Evolutionary conservation across 352 stramenopile species (phyloP), one percentile per base, ranked within the genome.

Genomic region (Globisporangium yorkense): DNA sequence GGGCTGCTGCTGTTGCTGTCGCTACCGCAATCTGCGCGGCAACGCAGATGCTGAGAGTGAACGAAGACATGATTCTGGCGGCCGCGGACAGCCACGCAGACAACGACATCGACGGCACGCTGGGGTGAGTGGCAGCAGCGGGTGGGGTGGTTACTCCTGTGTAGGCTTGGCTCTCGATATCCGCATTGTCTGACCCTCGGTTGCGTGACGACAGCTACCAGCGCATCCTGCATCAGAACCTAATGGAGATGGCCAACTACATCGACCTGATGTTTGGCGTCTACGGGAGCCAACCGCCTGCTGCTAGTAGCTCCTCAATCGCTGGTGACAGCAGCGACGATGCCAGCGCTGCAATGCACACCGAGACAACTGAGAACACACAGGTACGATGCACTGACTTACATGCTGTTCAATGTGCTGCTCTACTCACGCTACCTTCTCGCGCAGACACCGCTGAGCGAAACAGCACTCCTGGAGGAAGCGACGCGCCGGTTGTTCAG

Each of bases 231-330:
- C 82, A 92, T 51, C 75, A 74, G 29, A 80, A 90, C 47, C 56
- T 92, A 35, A 76, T 92, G 65, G 82, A 92, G 45, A 92, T 92
- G 82, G 77, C 82, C 31, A 72, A 84, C 51, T 92, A 90, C 54
- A 77, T 90, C 49, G 82, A 92, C 67, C 71, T 80, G 43, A 71
- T 80, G 54, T 92, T 87, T 60, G 78, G 82, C 24, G 80, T 92
- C 44, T 92, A 90, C 68, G 74, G 75, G 49, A 80, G 72, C 27
- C 58, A 15, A 49, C 13, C 39, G 2, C 45, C 45, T 31, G 20
- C 21, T 12, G n/a, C 18, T n/a, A 24, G 15, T 6, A 59, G 21
- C 29, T 35, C 16, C 21, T 27, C 41, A 40, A 39, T 20, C 31
- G n/a, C 47, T 16, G 3, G 35, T 6, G n/a, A 9, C 45, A 55